phyloP scores from a whole-genome alignment of 495 filamentous ascomycete genomes.

The Hyaloscypha bicolor region DNA sequence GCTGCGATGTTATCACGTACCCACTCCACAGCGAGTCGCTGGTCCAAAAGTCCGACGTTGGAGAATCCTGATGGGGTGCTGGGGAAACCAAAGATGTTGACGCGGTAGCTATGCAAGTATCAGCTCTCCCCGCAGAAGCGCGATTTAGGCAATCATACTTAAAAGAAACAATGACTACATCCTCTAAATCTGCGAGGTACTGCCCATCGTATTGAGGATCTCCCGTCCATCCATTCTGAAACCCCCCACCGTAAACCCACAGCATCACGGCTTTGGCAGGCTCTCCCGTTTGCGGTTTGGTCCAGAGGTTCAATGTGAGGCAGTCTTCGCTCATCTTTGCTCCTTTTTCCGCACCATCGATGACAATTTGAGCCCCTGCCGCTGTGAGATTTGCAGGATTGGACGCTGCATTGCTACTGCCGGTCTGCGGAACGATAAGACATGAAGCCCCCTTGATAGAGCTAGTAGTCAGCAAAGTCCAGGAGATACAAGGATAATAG shows the following conservation, averaged over 20 bases:
- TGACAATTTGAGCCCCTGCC: background rate
- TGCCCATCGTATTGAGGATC: slow-evolving; percentile 40
- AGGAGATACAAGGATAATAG: too few species aligned
- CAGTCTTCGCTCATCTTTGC: slow-evolving; percentile 49
- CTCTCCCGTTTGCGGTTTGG: slow-evolving; percentile 36
- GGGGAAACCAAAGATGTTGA: slow-evolving; percentile 13
- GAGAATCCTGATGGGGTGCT: background rate
- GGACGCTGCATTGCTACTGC: slow-evolving; percentile 5
- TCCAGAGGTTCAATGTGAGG: slow-evolving; percentile 53
- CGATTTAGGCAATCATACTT: slow-evolving; percentile 38
- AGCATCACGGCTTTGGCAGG: slow-evolving; percentile 38
- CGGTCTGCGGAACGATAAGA: background rate
- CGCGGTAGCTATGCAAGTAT: slow-evolving; percentile 6
- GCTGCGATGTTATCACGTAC: slow-evolving; percentile 65
- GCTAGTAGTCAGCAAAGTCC: background rate
- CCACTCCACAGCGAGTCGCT: slow-evolving; percentile 71
- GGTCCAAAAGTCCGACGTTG: slow-evolving; percentile 69
- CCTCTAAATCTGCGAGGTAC: slow-evolving; percentile 45
- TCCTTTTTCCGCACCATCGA: too few species aligned
- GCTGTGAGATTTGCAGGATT: background rate
- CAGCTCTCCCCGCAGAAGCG: background rate
- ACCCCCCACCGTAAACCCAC: slow-evolving; percentile 43
- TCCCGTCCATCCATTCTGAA: slow-evolving; percentile 36
- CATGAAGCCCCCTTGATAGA: background rate
- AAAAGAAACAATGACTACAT: slow-evolving; percentile 61